A percentile compares a stretch with the other conserved stretches of the same genome.
phyloP scores from a whole-genome alignment of 2,329 filamentous ascomycete species.

The Parasarocladium wereldwijsianum region DNA sequence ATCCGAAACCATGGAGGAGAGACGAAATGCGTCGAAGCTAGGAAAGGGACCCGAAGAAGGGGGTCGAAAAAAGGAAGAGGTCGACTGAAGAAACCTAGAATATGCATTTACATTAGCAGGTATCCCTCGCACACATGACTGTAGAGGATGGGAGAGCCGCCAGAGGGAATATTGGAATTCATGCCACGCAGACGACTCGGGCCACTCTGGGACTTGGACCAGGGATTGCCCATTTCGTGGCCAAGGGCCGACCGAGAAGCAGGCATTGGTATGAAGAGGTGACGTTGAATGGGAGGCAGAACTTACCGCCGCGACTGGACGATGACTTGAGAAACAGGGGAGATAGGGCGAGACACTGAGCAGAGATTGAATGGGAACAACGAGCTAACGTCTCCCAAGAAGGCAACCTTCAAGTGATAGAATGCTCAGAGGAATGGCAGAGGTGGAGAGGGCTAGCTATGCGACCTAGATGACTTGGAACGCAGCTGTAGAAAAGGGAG shows the following conservation, averaged over 20 bases:
- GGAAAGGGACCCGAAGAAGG: slow-evolving; percentile 28
- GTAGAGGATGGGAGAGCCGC: no score
- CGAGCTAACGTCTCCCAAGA: slow-evolving; percentile 51
- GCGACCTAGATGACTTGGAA: slow-evolving; percentile 19
- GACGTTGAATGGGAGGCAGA: slow-evolving; percentile 10
- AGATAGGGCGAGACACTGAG: slow-evolving; percentile 29
- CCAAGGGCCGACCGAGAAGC: slow-evolving; percentile 8
- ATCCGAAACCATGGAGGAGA: slow-evolving; percentile 28
- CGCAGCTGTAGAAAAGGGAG: slow-evolving; percentile 16
- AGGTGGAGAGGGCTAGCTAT: slow-evolving; percentile 23
- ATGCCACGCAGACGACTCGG: slow-evolving; percentile 3
- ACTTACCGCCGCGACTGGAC: slow-evolving; percentile 38
- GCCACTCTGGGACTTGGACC: no score
- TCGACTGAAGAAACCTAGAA: slow-evolving; percentile 28
- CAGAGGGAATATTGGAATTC: no score
- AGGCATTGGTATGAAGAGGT: slow-evolving; percentile 5
- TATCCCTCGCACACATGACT: no score
- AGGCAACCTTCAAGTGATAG: slow-evolving; percentile 23
- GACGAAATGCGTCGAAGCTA: slow-evolving; percentile 15
- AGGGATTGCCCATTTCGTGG: no score
- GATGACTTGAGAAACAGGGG: slow-evolving; percentile 23
- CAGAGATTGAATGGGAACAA: slow-evolving; percentile 39
- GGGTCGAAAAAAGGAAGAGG: slow-evolving; percentile 27
- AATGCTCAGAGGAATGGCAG: slow-evolving; percentile 17
- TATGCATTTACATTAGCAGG: slow-evolving; percentile 16